Conservation (phyloP, 1,284 basidiomycete genomes). For the Spongiforma sp. region DNA sequence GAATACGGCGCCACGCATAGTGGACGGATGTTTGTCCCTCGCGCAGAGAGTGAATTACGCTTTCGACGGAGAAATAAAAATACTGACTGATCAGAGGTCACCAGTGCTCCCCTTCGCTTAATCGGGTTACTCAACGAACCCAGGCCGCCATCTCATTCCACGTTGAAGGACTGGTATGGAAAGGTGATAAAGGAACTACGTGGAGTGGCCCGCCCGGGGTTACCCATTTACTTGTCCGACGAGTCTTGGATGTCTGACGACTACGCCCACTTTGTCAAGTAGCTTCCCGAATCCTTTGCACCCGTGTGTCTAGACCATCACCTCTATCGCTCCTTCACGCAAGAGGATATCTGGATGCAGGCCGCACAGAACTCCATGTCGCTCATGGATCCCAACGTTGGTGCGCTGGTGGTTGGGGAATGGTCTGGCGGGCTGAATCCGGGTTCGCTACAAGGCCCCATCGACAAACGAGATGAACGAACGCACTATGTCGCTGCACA, state of each 20-base stretch:
- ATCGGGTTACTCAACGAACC: constrained; percentile 90
- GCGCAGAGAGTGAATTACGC: too few species aligned
- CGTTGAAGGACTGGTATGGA: constrained; percentile 70
- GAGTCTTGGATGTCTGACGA: constrained; percentile 78
- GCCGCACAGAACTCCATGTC: constrained; percentile 62
- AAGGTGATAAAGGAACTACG: constrained; percentile 64
- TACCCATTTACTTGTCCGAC: constrained; percentile 80
- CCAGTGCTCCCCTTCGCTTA: too few species aligned
- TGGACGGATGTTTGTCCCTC: too few species aligned
- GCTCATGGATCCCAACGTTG: constrained; percentile 51
- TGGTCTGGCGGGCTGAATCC: constrained; percentile 85
- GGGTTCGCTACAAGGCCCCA: constrained; percentile 55
- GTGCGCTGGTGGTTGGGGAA: constrained; percentile 80
- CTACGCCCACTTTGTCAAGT: constrained; percentile 63
- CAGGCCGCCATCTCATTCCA: constrained; percentile 50
- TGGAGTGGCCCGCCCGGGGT: constrained; percentile 51
- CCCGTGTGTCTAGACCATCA: constrained; percentile 83
- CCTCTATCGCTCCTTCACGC: constrained; percentile 85
- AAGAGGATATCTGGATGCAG: constrained; percentile 59
- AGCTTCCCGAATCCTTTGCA: constrained; percentile 38
- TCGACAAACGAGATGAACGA: constrained; percentile 51
- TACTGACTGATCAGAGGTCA: too few species aligned
- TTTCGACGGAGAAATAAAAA: too few species aligned
- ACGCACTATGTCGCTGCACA: constrained; percentile 69
- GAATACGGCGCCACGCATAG: too few species aligned